phyloP scores from a whole-genome alignment of 108 stramenopile species.

The Bacterosira constricta region DNA sequence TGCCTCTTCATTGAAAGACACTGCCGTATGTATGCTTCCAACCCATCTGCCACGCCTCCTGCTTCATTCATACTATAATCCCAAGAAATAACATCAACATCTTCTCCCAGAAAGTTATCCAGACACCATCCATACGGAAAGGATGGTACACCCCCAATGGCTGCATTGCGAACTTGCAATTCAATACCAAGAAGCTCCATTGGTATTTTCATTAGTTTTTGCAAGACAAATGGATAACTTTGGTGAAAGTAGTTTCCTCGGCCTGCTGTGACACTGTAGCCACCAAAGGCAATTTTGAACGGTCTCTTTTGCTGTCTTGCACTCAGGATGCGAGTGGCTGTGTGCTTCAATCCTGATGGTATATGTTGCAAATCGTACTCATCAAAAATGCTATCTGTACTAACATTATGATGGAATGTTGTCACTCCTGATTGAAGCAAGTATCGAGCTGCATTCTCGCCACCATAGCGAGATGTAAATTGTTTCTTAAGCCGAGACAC shows the following conservation, averaged over 20 bases:
- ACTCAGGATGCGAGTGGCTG: constrained; percentile 54
- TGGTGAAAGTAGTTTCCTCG: constrained; percentile 68
- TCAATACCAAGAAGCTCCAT: constrained; percentile 47
- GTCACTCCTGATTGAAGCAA: constrained; percentile 60
- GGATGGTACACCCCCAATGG: constrained; percentile 70
- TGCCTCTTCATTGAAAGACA: constrained; percentile 17
- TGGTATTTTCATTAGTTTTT: constrained; percentile 41
- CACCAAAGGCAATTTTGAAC: constrained; percentile 66
- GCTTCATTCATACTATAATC: constrained; percentile 82
- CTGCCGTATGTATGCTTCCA: constrained; percentile 69
- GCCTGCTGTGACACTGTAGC: constrained; percentile 76
- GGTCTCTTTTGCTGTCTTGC: constrained; percentile 52
- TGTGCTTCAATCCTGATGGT: constrained; percentile 45
- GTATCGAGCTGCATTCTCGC: constrained; percentile 61
- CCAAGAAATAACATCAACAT: constrained; percentile 71
- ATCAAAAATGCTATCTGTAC: not conserved
- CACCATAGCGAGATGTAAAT: constrained; percentile 63
- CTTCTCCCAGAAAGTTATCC: constrained; percentile 56
- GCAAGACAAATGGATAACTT: constrained; percentile 72
- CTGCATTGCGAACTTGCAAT: constrained; percentile 62
- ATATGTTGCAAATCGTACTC: not conserved
- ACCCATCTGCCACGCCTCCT: constrained; percentile 40
- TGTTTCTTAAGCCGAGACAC: constrained; percentile 31
- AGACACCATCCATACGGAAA: constrained; percentile 83
- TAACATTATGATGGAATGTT: constrained; percentile 29